phyloP scores from a whole-genome alignment of 2,329 filamentous ascomycete species.

The Lizonia empirigonia region DNA sequence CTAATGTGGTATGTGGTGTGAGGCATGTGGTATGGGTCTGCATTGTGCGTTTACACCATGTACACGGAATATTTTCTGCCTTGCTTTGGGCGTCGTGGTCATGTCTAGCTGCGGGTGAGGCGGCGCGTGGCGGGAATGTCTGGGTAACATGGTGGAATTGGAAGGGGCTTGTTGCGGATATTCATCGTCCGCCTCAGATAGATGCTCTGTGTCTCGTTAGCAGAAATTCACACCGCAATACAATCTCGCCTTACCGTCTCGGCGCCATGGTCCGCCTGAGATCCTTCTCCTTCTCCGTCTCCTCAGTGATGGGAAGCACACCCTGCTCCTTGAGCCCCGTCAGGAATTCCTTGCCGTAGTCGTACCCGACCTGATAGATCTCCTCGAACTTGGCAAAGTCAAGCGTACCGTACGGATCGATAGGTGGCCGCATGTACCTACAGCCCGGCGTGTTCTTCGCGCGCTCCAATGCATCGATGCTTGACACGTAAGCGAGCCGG shows the following conservation, averaged over 20 bases:
- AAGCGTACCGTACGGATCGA: conserved; percentile 90
- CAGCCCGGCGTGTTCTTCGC: conserved; percentile 91
- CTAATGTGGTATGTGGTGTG: too few relatives aligned
- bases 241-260: conserved; percentile 4
- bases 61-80: too few relatives aligned
- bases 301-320: conserved; percentile 64
- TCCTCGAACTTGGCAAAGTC: conserved; percentile 99
- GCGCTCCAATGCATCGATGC: conserved; percentile 89
- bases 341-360: conserved; percentile 81
- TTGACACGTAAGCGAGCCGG: conserved; percentile 90
- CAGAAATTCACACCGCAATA: too few relatives aligned
- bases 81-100: too few relatives aligned
- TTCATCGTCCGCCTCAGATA: background rate
- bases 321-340: conserved; percentile 78
- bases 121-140: too few relatives aligned
- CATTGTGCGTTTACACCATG: too few relatives aligned
- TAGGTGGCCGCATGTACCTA: conserved; percentile 93
- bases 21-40: too few relatives aligned
- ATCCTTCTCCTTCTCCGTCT: conserved; percentile 58
- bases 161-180: too few relatives aligned
- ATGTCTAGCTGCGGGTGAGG: too few relatives aligned
- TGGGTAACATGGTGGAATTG: too few relatives aligned
- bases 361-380: conserved; percentile 88
- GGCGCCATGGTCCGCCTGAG: conserved; percentile 59
- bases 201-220: conserved; percentile 12